Evolutionary conservation across 176 grass and related monocot genomes (phyloP).

Genomic region (Pontederia paniculata): DNA sequence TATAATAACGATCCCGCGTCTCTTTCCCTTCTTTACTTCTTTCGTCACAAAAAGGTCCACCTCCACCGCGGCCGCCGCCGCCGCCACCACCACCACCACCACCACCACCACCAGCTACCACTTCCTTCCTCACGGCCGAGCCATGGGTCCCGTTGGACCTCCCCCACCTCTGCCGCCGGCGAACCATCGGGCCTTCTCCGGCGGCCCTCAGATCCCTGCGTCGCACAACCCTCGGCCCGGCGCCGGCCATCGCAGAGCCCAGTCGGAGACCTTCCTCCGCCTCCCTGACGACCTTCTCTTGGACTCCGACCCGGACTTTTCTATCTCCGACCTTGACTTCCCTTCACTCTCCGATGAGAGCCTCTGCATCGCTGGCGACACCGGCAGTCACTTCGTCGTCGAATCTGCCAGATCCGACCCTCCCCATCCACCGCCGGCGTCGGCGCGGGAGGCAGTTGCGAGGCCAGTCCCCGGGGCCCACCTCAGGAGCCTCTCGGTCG

Average conservation of each 20-base stretch:
- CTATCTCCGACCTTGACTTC: slow-evolving; percentile 86
- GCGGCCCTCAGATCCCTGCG: slow-evolving; percentile 5
- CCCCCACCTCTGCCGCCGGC: slow-evolving; percentile 30
- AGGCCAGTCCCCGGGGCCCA: slow-evolving; percentile 24
- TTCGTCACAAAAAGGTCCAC: no score
- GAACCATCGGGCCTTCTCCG: slow-evolving; percentile 1
- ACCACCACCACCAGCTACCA: not conserved
- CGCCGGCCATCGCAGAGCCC: slow-evolving; percentile 50
- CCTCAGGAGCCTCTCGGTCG: slow-evolving; percentile 66
- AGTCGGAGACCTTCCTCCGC: slow-evolving; percentile 79
- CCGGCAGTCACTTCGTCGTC: not conserved
- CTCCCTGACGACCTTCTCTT: slow-evolving; percentile 70
- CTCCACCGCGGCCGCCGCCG: no score
- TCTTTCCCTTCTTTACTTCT: no score
- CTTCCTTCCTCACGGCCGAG: not conserved
- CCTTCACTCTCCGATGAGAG: slow-evolving; percentile 82
- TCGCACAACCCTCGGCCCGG: not conserved
- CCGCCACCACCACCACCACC: not conserved
- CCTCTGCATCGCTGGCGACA: slow-evolving; percentile 26
- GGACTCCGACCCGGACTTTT: slow-evolving; percentile 66
- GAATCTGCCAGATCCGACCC: not conserved
- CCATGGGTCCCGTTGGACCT: slow-evolving; percentile 34
- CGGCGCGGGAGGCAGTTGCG: not conserved
- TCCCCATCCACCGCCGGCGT: not conserved
- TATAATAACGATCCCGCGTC: no score